Conservation (phyloP, 768 basidiomycete genomes). For the Agaricus sinodeliciosus region DNA sequence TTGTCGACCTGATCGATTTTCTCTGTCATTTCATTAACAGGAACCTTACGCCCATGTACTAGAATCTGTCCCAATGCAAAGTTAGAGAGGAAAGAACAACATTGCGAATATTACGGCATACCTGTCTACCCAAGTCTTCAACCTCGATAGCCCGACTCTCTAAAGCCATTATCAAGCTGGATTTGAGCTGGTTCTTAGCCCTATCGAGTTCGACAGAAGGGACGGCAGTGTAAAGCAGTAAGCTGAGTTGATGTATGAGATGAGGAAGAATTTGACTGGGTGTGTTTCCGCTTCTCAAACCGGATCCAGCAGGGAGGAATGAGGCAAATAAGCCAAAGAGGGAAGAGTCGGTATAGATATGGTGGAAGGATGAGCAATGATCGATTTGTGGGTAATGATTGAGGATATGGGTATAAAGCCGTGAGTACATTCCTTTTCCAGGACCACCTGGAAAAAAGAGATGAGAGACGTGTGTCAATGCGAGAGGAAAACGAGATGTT, state of each 20-base stretch:
- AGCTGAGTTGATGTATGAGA: constrained; percentile 81
- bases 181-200: constrained; percentile 95
- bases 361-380: constrained; percentile 95
- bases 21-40: constrained; percentile 85
- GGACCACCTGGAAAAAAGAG: constrained; percentile 61
- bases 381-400: constrained; percentile 93
- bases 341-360: constrained; percentile 92
- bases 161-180: constrained; percentile 88
- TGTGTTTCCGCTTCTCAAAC: constrained; percentile 52
- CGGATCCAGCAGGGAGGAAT: constrained; percentile 61
- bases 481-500: constrained; percentile 10
- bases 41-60: constrained; percentile 80
- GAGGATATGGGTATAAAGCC: constrained; percentile 91
- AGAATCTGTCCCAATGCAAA: constrained; percentile 46
- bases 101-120: constrained; percentile 17
- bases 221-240: constrained; percentile 66
- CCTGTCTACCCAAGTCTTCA: constrained; percentile 89
- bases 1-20: constrained; percentile 75
- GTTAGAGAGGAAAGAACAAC: background rate
- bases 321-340: constrained; percentile 89
- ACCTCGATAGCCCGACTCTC: constrained; percentile 83
- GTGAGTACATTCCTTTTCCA: constrained; percentile 98
- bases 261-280: constrained; percentile 73
- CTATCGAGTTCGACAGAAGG: constrained; percentile 67
- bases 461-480: background rate